Evolutionary conservation across 176 grass and related monocot species (phyloP).

Genomic region (Carex littledalei): DNA sequence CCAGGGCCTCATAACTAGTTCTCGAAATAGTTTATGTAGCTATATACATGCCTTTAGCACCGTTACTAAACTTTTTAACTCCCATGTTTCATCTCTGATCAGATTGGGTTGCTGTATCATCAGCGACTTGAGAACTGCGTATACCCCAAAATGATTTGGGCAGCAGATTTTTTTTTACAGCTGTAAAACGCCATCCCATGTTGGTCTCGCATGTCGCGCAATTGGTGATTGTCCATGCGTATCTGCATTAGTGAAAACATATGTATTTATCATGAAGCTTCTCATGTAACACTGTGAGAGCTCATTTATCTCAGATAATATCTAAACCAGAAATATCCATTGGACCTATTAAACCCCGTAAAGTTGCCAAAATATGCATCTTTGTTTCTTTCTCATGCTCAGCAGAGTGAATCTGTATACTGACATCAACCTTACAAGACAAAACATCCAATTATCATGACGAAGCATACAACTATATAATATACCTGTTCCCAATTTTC

Average conservation of each 20-base stretch:
- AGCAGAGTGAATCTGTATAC: too few relatives aligned
- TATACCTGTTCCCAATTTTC: background rate
- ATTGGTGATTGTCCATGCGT: constrained; percentile 58
- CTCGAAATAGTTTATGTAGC: background rate
- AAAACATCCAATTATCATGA: background rate
- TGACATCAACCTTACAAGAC: too few relatives aligned
- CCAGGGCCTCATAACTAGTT: background rate
- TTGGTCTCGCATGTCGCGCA: constrained; percentile 53
- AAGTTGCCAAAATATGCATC: background rate
- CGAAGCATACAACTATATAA: background rate
- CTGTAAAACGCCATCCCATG: constrained; percentile 79
- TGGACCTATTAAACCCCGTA: background rate
- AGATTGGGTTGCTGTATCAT: constrained; percentile 29
- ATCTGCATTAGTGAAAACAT: constrained; percentile 38
- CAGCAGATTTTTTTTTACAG: constrained; percentile 45
- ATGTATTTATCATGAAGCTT: background rate
- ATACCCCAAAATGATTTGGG: constrained; percentile 93
- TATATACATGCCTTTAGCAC: background rate
- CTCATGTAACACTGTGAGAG: background rate
- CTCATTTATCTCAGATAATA: background rate
- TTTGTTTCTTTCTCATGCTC: background rate
- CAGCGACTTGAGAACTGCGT: constrained; percentile 53
- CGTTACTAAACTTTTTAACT: background rate
- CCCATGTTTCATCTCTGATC: background rate
- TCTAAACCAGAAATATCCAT: background rate